Conservation (phyloP, 805 yeast species). For the Allodekkera sacchari region DNA sequence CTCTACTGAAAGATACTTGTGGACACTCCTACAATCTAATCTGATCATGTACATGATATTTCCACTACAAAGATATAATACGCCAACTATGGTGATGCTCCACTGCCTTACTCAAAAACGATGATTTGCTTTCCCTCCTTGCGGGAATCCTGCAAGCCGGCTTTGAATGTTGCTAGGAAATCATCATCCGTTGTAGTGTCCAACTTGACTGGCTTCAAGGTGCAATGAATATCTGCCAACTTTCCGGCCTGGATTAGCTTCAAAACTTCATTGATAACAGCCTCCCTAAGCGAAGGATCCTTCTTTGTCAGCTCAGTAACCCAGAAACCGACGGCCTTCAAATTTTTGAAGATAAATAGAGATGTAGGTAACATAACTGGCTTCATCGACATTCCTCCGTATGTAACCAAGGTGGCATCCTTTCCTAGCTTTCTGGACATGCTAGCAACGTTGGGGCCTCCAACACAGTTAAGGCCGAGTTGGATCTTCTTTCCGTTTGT, state of each 20-base stretch:
- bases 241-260: constrained; percentile 52
- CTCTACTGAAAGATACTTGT: no score
- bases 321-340: constrained; percentile 90
- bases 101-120: constrained; percentile 18
- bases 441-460: constrained; percentile 78
- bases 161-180: constrained; percentile 32
- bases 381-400: constrained; percentile 96
- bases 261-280: constrained; percentile 47
- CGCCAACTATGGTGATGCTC: no score
- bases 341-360: constrained; percentile 79
- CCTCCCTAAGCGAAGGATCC: constrained; percentile 52
- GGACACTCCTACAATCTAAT: no score
- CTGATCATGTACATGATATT: no score
- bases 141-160: constrained; percentile 33
- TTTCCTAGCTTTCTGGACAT: constrained; percentile 73
- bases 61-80: no score
- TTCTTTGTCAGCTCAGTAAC: constrained; percentile 57
- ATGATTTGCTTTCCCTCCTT: constrained; percentile 38
- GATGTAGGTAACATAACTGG: constrained; percentile 92
- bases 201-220: constrained; percentile 28
- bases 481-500: constrained; percentile 46
- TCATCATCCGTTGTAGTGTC: constrained; percentile 30
- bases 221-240: constrained; percentile 38
- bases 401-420: constrained; percentile 76
- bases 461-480: constrained; percentile 86